phyloP scores from a whole-genome alignment of 164 flowering plant genomes.

The Macadamia integrifolia region DNA sequence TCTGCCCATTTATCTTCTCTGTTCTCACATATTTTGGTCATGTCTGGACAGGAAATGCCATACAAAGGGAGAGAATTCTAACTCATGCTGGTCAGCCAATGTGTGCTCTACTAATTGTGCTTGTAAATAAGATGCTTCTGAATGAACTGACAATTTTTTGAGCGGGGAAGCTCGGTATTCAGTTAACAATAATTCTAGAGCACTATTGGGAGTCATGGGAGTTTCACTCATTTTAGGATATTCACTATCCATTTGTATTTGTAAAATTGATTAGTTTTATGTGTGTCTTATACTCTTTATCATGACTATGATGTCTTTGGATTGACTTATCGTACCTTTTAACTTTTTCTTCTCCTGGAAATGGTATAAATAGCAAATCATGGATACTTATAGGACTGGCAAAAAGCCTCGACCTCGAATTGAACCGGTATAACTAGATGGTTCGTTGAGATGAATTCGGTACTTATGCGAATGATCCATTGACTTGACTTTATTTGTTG shows the following conservation, averaged over 20 bases:
- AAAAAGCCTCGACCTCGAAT: too few relatives aligned
- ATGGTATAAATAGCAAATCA: too few relatives aligned
- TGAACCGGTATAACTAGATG: too few relatives aligned
- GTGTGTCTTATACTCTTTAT: too few relatives aligned
- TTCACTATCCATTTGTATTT: not conserved
- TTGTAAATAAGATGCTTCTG: conserved; percentile 12
- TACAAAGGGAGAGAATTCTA: conserved; percentile 61
- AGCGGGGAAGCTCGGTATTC: not conserved
- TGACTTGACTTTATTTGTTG: too few relatives aligned
- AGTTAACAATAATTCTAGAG: conserved; percentile 6
- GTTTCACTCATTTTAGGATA: not conserved
- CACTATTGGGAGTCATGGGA: not conserved
- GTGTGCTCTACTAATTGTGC: not conserved
- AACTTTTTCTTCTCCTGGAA: too few relatives aligned
- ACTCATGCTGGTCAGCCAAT: not conserved
- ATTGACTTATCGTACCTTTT: too few relatives aligned
- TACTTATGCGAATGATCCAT: too few relatives aligned
- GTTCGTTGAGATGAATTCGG: too few relatives aligned
- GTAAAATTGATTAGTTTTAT: not conserved
- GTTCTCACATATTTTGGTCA: not conserved
- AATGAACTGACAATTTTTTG: not conserved
- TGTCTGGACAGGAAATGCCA: conserved; percentile 58
- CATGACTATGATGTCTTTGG: too few relatives aligned
- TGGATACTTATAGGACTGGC: too few relatives aligned
- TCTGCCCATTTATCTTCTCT: not conserved